Conservation (phyloP, 331 rosid genomes). For the Arachis monticola region DNA sequence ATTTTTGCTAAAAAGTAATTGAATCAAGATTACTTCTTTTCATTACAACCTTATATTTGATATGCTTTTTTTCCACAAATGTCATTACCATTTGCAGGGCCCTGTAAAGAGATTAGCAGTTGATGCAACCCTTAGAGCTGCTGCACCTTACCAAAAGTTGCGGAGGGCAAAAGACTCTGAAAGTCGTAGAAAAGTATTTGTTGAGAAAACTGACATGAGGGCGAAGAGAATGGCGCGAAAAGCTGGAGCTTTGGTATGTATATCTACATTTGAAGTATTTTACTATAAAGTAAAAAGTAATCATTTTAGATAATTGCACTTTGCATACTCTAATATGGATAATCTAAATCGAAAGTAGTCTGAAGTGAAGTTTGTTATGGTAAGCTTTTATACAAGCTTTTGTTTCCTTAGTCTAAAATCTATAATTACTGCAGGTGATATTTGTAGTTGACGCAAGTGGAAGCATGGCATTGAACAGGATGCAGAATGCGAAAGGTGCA, state of each 20-base stretch:
- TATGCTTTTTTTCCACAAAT: constrained; percentile 30
- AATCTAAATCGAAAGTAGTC: constrained; percentile 4
- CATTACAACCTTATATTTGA: constrained; percentile 6
- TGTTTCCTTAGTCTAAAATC: not conserved
- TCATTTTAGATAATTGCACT: constrained; percentile 1
- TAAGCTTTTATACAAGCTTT: no score
- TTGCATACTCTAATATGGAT: constrained; percentile 16
- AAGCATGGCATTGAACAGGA: constrained; percentile 97
- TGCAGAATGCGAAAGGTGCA: constrained; percentile 99
- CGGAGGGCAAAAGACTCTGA: constrained; percentile 78
- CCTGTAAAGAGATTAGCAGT: constrained; percentile 96
- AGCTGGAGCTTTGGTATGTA: constrained; percentile 95
- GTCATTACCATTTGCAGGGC: constrained; percentile 57
- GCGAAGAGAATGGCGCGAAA: constrained; percentile 99
- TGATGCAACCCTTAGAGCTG: constrained; percentile 98
- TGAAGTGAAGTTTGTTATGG: constrained; percentile 19
- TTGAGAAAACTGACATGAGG: constrained; percentile 95
- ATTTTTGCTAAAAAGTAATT: constrained; percentile 15
- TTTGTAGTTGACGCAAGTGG: constrained; percentile 99
- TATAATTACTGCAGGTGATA: constrained; percentile 64
- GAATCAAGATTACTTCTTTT: constrained; percentile 8
- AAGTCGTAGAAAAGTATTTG: constrained; percentile 78
- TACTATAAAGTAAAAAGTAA: not conserved
- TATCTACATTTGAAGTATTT: constrained; percentile 11
- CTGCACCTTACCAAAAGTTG: constrained; percentile 97